Evolutionary conservation across 2,329 filamentous ascomycete species (phyloP).

Genomic region (Sclerotinia glacialis): DNA sequence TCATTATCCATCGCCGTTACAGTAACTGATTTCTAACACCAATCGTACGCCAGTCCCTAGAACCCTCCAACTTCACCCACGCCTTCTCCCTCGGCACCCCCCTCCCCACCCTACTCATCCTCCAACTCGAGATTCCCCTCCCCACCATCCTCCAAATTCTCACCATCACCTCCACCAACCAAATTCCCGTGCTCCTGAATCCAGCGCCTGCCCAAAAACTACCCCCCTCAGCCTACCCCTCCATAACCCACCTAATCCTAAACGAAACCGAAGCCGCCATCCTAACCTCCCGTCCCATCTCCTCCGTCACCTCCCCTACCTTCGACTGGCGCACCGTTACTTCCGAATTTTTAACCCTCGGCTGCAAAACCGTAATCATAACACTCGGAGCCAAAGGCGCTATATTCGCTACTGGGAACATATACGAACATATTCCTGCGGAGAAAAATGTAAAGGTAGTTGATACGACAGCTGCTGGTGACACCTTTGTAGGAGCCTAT

Average conservation of each 20-base stretch:
- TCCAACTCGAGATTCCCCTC: slow-evolving; percentile 77
- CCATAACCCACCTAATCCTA: slow-evolving; percentile 75
- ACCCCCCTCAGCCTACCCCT: slow-evolving; percentile 62
- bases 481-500: slow-evolving; percentile 91
- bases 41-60: slow-evolving; percentile 39
- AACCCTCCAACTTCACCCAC: slow-evolving; percentile 42
- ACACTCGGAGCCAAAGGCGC: slow-evolving; percentile 82
- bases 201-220: slow-evolving; percentile 74
- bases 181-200: slow-evolving; percentile 72
- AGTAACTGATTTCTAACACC: not conserved
- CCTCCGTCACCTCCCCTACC: slow-evolving; percentile 47
- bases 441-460: slow-evolving; percentile 70
- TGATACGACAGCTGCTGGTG: slow-evolving; percentile 90
- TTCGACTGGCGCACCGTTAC: slow-evolving; percentile 47
- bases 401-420: slow-evolving; percentile 54
- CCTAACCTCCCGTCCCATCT: slow-evolving; percentile 53
- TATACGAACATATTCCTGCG: slow-evolving; percentile 57
- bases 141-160: slow-evolving; percentile 63
- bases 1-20: slow-evolving; percentile 40
- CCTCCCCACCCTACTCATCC: slow-evolving; percentile 61
- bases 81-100: slow-evolving; percentile 41
- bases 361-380: slow-evolving; percentile 75
- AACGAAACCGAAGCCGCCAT: slow-evolving; percentile 88
- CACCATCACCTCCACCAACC: slow-evolving; percentile 46
- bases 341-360: slow-evolving; percentile 60